These are phyloP conservation scores for Fusarium stilboides DNA, from an alignment of 2,329 filamentous ascomycete species.

Conservation along the genomic window DNA sequence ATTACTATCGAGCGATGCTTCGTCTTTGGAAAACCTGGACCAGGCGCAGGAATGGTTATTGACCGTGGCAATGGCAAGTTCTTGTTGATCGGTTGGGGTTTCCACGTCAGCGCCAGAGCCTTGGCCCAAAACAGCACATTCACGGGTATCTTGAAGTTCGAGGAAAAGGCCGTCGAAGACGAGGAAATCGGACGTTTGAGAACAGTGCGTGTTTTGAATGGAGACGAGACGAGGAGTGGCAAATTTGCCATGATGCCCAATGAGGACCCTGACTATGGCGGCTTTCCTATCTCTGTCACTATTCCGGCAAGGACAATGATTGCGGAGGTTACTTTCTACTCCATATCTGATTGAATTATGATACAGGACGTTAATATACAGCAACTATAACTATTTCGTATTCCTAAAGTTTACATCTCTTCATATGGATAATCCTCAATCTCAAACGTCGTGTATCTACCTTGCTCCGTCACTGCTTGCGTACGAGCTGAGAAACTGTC, in stretches of 20 bases:
- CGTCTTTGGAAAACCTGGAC: constrained; percentile 52
- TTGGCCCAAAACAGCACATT: background rate
- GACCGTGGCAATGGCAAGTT: constrained; percentile 41
- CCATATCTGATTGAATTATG: background rate
- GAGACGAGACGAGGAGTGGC: constrained; percentile 32
- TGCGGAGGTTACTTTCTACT: constrained; percentile 51
- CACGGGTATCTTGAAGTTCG: constrained; percentile 18
- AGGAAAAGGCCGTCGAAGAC: constrained; percentile 8
- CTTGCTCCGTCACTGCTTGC: background rate
- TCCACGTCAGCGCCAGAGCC: constrained; percentile 6
- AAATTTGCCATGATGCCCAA: constrained; percentile 45
- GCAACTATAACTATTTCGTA: background rate
- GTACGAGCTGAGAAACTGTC: background rate
- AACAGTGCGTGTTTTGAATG: constrained; percentile 20
- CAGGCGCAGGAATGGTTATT: constrained; percentile 51
- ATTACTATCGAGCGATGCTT: constrained; percentile 52
- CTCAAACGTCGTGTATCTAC: background rate
- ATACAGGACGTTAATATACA: background rate
- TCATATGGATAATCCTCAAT: background rate
- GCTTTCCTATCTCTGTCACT: constrained; percentile 66
- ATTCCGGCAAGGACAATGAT: constrained; percentile 65
- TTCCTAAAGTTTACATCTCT: background rate
- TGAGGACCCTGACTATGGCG: constrained; percentile 67
- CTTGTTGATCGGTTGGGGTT: constrained; percentile 40
- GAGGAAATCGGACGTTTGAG: background rate